Evolutionary conservation across 2,329 filamentous ascomycete genomes (phyloP).

Genomic region (Pseudogymnoascus sp.): DNA sequence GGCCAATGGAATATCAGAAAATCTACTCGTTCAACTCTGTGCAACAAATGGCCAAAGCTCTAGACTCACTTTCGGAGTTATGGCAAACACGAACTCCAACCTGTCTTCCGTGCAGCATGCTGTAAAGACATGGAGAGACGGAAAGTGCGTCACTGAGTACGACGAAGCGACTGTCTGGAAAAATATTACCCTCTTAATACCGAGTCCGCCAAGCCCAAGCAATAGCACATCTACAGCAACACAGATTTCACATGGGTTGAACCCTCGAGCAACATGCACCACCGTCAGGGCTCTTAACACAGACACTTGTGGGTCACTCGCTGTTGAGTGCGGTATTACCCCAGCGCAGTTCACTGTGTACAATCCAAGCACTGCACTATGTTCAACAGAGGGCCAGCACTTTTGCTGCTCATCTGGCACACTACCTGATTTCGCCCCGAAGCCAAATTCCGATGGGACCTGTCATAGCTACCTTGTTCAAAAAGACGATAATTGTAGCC

Average conservation of each 20-base stretch:
- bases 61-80: not conserved
- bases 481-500: conserved; percentile 28
- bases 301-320: conserved; percentile 33
- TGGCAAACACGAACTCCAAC: not conserved
- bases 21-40: conserved; percentile 2
- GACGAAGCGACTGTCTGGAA: not conserved
- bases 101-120: not conserved
- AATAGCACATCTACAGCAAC: not conserved
- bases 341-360: conserved; percentile 32
- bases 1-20: not conserved
- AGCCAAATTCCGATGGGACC: conserved; percentile 28
- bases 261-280: conserved; percentile 22
- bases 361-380: conserved; percentile 27
- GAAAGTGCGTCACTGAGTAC: not conserved
- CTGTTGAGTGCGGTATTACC: conserved; percentile 33
- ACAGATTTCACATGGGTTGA: not conserved
- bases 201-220: not conserved
- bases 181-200: not conserved
- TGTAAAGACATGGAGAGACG: not conserved
- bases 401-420: conserved; percentile 30
- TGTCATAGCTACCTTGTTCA: conserved; percentile 31
- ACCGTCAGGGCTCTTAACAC: conserved; percentile 29
- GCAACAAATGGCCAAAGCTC: not conserved
- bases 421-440: conserved; percentile 27
- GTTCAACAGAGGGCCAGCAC: conserved; percentile 22